Evolutionary conservation across 75 land plant species (phyloP), one percentile per base, ranked within the genome.

Genomic region (Pinus tabuliformis): DNA sequence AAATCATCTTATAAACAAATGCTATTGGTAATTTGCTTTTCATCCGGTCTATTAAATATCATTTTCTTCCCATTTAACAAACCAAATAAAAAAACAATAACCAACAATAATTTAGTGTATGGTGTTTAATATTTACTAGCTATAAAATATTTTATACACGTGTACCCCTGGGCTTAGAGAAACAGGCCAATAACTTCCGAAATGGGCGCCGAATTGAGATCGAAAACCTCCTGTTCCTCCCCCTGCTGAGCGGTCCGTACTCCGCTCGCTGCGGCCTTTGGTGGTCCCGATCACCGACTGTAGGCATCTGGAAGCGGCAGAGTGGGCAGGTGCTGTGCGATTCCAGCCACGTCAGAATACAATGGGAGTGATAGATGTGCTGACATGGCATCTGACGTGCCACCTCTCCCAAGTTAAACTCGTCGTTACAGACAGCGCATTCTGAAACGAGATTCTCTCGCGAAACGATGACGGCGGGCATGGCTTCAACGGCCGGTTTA

Each of bases 391-490:
- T 76, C 74, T 76, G 72, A 22, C 66, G 63, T 21, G 42, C 75
- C 77, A 70, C 73, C 1, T 45, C 42, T 6, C 77, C 75, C 9
- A 61, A 16, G 3, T 76, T 42, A 20, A 76, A 76, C 28, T 61
- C 45, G 0, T 76, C 77, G 24, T 18, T 64, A 65, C 77, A 64
- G 45, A 76, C 24, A 5, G 37, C 49, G 49, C 77, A 76, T 39
- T 84, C 89, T 0, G 90, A 62, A 36, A 87, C 81, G 39, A 78
- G 82, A 76, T 83, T 68, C 13, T 68, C 68, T 42, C 81, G 81
- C 24, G 62, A 20, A 5, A 92, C 77, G 70, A 73, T 86, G 6
- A 92, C 81, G 18, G 80, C 81, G 0, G 95, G 90, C 89, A 92
- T 68, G 12, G 86, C 85, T 26, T 86, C 91, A 5, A 92, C 77